phyloP scores from a whole-genome alignment of 495 filamentous ascomycete genomes.

The Xylona heveae region DNA sequence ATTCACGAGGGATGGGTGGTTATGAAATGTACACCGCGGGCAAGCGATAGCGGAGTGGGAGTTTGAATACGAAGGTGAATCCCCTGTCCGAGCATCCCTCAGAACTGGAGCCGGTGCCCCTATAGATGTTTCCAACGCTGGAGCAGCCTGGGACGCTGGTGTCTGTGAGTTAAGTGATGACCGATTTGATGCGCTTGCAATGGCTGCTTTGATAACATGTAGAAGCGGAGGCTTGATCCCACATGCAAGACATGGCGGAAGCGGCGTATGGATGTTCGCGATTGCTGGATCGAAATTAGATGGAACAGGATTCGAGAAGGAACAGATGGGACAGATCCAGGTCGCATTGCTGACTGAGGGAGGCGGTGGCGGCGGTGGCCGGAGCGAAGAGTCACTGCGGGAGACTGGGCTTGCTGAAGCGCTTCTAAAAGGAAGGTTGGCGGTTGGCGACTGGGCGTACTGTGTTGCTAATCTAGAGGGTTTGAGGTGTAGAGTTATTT shows the following conservation, averaged over 20 bases:
- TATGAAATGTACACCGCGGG: constrained; percentile 82
- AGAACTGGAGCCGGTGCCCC: background rate
- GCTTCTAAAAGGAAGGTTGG: constrained; percentile 18
- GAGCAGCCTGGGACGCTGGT: background rate
- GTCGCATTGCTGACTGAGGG: constrained; percentile 40
- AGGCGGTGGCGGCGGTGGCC: constrained; percentile 23
- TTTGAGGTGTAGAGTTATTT: constrained; percentile 77
- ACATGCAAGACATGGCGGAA: constrained; percentile 79
- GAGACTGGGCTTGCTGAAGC: constrained; percentile 25
- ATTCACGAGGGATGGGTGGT: constrained; percentile 65
- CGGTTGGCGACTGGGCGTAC: constrained; percentile 17
- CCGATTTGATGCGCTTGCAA: constrained; percentile 31
- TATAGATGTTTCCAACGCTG: background rate
- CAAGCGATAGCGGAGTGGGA: constrained; percentile 32
- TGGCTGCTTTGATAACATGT: constrained; percentile 65
- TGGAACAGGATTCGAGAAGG: constrained; percentile 87
- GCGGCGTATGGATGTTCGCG: constrained; percentile 47
- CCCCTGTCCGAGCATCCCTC: background rate
- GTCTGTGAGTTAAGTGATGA: constrained; percentile 4
- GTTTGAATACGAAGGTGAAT: constrained; percentile 7
- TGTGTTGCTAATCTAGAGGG: constrained; percentile 32
- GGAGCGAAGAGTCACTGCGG: constrained; percentile 26
- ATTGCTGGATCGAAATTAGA: constrained; percentile 75
- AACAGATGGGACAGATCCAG: constrained; percentile 97
- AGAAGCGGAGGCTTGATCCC: constrained; percentile 79